phyloP scores from a whole-genome alignment of 2,329 filamentous ascomycete genomes.

The Hypoxylon sp. region DNA sequence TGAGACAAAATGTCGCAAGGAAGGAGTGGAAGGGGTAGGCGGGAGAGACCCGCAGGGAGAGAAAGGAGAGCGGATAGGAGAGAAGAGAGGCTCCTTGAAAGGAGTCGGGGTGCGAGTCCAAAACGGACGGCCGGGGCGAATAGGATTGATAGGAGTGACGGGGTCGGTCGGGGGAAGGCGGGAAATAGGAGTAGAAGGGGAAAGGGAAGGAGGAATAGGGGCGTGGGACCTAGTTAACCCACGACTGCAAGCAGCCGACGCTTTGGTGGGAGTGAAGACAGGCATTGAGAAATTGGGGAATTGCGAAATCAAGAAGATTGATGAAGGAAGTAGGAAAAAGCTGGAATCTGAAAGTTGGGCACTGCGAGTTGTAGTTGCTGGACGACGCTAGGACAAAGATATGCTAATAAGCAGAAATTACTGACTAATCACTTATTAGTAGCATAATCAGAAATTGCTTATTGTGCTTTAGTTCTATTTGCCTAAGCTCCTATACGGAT shows the following conservation, averaged over 20 bases:
- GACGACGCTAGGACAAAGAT: neutral
- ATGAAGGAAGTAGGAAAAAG: conserved; percentile 12
- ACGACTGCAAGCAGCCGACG: conserved; percentile 46
- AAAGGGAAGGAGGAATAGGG: conserved; percentile 11
- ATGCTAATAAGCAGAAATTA: conserved; percentile 22
- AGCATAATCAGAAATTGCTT: conserved; percentile 13
- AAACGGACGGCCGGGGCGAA: neutral
- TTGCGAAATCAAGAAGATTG: conserved; percentile 12
- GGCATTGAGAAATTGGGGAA: conserved; percentile 29
- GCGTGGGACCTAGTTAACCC: conserved; percentile 45
- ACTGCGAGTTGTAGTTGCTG: neutral
- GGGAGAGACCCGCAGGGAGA: conserved; percentile 28
- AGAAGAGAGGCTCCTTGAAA: conserved; percentile 14
- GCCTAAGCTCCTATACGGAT: conserved; percentile 17
- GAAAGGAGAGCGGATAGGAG: conserved; percentile 33
- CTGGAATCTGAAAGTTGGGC: neutral
- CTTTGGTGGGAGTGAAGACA: conserved; percentile 28
- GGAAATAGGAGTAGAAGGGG: conserved; percentile 9
- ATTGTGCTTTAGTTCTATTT: conserved; percentile 11
- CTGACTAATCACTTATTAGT: neutral
- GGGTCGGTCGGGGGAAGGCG: neutral
- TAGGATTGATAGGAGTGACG: conserved; percentile 2
- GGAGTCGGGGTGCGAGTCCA: conserved; percentile 18
- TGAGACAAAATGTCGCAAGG: conserved; percentile 25
- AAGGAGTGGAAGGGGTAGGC: conserved; percentile 30